Base-by-base conservation (phyloP, 768 basidiomycete species). In the Macrocybe gigantea region DNA sequence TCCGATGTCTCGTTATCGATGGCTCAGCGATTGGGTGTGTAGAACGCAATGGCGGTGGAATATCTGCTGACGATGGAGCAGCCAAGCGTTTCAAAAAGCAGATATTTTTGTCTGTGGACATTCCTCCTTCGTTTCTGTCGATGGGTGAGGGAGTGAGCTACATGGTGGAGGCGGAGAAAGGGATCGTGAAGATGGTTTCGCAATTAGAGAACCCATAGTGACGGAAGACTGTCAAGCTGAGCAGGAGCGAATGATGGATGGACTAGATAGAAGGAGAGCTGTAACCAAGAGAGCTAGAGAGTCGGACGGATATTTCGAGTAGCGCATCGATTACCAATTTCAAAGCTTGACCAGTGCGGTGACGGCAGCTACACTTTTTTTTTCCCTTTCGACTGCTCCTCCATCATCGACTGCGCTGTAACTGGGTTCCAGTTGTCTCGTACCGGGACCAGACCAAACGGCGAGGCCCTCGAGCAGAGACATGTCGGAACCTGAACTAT, bases 401-500 rank as follows among this genome's bases (percentile, higher is more conserved):
- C 22, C 22, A 22, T 22, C 22, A 22, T 22, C 22, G 22, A 22
- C 22, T 22, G 22, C 22, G 22, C 22, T 4, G 22, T 22, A 22
- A 22, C 22, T 22, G 22, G 22, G 22, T 22, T 22, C 22, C 22
- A 22, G 22, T 22, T 22, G 22, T 22, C 22, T 22, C 22, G 22
- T 22, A 22, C 22, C 22, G 22, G 22, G 22, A 22, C 22, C 22
- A 22, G 22, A 22, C 22, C 22, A 22, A 22, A 22, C 22, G 1
- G 4, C 22, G 22, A 22, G 22, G 22, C 22, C 22, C 22, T 22
- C 22, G 22, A 22, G 22, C 22, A 22, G 22, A 22, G 64, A 59
- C 66, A 85, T 86, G 83, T 84, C 83, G 60, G 82, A 85, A 78
- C 76, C 82, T 63, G 82, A 85, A 71, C 75, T 82, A 50, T 85